Base-by-base conservation (phyloP, 2,329 filamentous ascomycete species). In the Phaeosphaeriaceae sp. region DNA sequence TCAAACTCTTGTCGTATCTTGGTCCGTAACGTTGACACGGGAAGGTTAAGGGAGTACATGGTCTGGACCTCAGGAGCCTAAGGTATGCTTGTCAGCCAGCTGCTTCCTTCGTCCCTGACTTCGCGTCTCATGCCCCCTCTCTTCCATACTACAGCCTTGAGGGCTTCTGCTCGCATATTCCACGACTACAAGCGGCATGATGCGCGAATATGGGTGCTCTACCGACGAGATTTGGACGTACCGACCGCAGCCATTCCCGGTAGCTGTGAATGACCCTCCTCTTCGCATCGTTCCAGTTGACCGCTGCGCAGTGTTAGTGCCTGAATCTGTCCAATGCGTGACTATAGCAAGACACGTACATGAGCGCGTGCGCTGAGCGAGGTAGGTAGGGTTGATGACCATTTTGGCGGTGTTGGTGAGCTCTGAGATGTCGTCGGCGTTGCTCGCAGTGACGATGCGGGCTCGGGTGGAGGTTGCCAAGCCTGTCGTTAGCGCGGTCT, bases 1-100 rank as follows among this genome's bases (percentile, higher is more conserved):
- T 99, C 95, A 78, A 97, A 99, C 78, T 99, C 93, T 82, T 98
- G 91, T 78, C 95, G 88, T 78, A 98, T 91, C 82, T 96, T 94
- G 58, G 94, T 96, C 70, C 95, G 91, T 76, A 99, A 89, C 63
- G 87, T 85, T 42, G 94, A 91, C 53, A 97, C 89, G 53, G 94
- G 93, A 75, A 96, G 87, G 77, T 91, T 92, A 74, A 99, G 84
- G 62, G 91, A 91, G 87, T 99, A 99, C 92, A 98, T 97, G 62
- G 88, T 91, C 80, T 98, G 95, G 76, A 99, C 94, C 79, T 98
- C 93, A 61, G 95, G 94, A 42, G 93, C 93, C 95, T 99, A 77
- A 58, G 49, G 19, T 13, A 9, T 24, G 33, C 24, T 11, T 25
- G 52, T 72, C 54, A 68, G 64, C 44, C 40, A 36, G 13, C n/a